phyloP scores from a whole-genome alignment of 2,329 filamentous ascomycete genomes.

The Fusarium sulawesiense region DNA sequence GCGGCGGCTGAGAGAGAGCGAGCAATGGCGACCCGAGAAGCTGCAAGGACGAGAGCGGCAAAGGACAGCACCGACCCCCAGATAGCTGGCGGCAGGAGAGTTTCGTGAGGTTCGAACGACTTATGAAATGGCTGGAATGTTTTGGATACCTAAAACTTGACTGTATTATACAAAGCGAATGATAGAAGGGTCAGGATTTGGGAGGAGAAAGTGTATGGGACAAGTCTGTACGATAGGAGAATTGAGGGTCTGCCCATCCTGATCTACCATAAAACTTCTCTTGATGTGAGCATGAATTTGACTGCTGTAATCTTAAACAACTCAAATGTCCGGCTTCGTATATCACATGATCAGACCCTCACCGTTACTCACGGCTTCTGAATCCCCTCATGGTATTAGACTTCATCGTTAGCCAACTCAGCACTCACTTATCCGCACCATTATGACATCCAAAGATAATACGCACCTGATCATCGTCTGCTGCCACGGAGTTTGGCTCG shows the following conservation, averaged over 20 bases:
- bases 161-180: slow-evolving; percentile 38
- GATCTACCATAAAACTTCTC: slow-evolving; percentile 8
- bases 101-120: not conserved
- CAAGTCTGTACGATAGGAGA: slow-evolving; percentile 29
- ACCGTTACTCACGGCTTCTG: slow-evolving; percentile 1
- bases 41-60: not conserved
- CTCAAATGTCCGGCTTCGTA: not conserved
- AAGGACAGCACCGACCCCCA: slow-evolving; percentile 21
- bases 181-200: slow-evolving; percentile 15
- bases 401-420: not conserved
- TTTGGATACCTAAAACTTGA: slow-evolving; percentile 26
- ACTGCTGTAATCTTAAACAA: not conserved
- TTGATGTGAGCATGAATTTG: not conserved
- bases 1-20: slow-evolving; percentile 21
- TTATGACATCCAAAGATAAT: slow-evolving; percentile 56
- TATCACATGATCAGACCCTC: slow-evolving; percentile 48
- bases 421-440: not conserved
- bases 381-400: slow-evolving; percentile 23
- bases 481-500: slow-evolving; percentile 83
- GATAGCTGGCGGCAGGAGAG: slow-evolving; percentile 18
- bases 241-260: slow-evolving; percentile 19
- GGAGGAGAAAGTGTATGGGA: slow-evolving; percentile 10
- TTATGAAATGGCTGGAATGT: slow-evolving; percentile 22
- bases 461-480: slow-evolving; percentile 80
- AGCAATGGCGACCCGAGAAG: slow-evolving; percentile 10